Base-by-base conservation (phyloP, 2,329 filamentous ascomycete species). In the Aspergillus novofumigatus region DNA sequence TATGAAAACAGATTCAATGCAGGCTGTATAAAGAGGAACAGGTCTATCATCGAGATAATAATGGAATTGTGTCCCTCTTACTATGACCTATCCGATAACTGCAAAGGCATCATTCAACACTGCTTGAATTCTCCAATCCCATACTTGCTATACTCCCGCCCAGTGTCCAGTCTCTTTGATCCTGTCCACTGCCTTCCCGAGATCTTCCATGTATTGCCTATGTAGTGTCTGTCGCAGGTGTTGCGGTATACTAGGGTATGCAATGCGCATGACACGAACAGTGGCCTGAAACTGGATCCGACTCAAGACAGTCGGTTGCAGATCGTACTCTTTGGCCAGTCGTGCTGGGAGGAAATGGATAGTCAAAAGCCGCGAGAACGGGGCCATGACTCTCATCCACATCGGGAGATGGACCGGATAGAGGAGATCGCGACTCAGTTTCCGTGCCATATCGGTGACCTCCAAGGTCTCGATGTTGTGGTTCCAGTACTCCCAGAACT, bases 401-500 rank as follows among this genome's bases (percentile, higher is more conserved):
- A 53, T 1, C 3, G 59, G 59, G 41, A 60, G 6, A 7, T 29
- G 14, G 32, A n/a, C 20, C n/a, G 62, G 60, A 48, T 61, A 64
- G 35, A 63, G 29, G 14, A 65, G 28, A 51, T 63, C 59, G 9
- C 23, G 26, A 3, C 53, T 53, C 29, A 65, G 20, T 20, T 61
- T 58, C 20, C 58, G 49, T 32, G 72, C 72, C 61, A 67, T 65
- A 38, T 69, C 61, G 2, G 66, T 67, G 3, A 70, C 59, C 51
- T 65, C 59, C 28, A 71, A 55, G 17, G 57, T 62, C 0, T 52
- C 62, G 23, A 72, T 60, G 28, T 66, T 64, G 28, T 62, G 53
- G 53, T 72, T 62, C 69, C 69, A 72, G 55, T 72, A 71, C 23
- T 28, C 49, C 64, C 64, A 68, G 49, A 71, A 71, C 11, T 65